phyloP scores from a whole-genome alignment of 140 eudicot species.

The Stevia rebaudiana region DNA sequence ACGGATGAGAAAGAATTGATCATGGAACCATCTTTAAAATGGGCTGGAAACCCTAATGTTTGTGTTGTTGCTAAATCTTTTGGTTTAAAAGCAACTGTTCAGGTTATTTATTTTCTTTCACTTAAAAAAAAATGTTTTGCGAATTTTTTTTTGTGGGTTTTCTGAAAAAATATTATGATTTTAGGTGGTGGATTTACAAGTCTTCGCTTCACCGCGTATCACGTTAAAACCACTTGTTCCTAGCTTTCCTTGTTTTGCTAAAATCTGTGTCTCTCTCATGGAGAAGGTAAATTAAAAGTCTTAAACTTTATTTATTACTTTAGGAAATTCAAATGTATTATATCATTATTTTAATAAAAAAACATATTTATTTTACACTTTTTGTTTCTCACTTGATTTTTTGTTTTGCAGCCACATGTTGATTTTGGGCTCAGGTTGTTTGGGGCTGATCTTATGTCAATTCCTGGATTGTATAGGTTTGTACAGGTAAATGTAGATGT shows the following conservation, averaged over 20 bases:
- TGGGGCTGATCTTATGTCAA: slow-evolving; percentile 98
- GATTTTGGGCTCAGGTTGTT: slow-evolving; percentile 88
- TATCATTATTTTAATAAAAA: neutral
- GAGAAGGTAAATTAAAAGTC: slow-evolving; percentile 91
- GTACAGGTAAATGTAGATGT: slow-evolving; percentile 62
- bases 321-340: neutral
- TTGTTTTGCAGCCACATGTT: slow-evolving; percentile 82
- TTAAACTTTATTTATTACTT: no score
- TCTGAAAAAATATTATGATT: slow-evolving; percentile 10
- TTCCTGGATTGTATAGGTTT: slow-evolving; percentile 83
- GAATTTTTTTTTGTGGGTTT: slow-evolving; percentile 3
- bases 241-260: slow-evolving; percentile 96
- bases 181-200: slow-evolving; percentile 93
- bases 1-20: slow-evolving; percentile 97
- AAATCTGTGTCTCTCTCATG: slow-evolving; percentile 85
- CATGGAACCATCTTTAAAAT: slow-evolving; percentile 87
- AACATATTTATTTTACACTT: neutral
- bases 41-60: slow-evolving; percentile 97
- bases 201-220: slow-evolving; percentile 86
- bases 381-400: neutral
- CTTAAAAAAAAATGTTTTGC: neutral
- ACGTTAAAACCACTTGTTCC: slow-evolving; percentile 97
- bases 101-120: slow-evolving; percentile 42
- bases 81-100: slow-evolving; percentile 92
- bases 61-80: slow-evolving; percentile 73